These are phyloP conservation scores for Peribolospora baueri DNA, from an alignment of 768 basidiomycete genomes.

Conservation along the genomic window DNA sequence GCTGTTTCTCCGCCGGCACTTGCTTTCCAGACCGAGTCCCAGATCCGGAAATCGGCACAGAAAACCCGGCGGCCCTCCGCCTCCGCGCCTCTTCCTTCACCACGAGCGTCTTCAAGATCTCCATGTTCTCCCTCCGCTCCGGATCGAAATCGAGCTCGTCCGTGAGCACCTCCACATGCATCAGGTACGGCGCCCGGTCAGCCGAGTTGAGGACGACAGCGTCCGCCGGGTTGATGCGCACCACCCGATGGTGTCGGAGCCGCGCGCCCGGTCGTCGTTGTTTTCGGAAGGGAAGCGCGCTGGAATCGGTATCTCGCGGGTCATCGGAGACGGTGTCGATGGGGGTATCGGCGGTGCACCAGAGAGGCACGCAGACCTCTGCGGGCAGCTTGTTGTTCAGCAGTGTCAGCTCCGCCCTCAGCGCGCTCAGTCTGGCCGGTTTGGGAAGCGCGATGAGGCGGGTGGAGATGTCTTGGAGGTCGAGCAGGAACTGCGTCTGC, in stretches of 20 bases:
- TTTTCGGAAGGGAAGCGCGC: not conserved
- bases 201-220: slow-evolving; percentile 95
- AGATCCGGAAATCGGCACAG: too few species aligned
- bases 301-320: not conserved
- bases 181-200: slow-evolving; percentile 76
- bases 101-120: slow-evolving; percentile 37
- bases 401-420: slow-evolving; percentile 80
- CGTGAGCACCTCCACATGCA: slow-evolving; percentile 70
- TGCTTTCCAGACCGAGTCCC: slow-evolving; percentile 5
- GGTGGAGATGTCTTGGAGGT: slow-evolving; percentile 79
- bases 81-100: slow-evolving; percentile 16
- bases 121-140: slow-evolving; percentile 52
- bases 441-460: slow-evolving; percentile 73
- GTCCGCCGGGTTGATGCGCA: slow-evolving; percentile 91
- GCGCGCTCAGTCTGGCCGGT: slow-evolving; percentile 82
- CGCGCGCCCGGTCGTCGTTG: slow-evolving; percentile 23
- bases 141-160: slow-evolving; percentile 88
- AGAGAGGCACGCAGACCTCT: slow-evolving; percentile 35
- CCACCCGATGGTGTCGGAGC: slow-evolving; percentile 72
- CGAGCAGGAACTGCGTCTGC: slow-evolving; percentile 20
- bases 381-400: slow-evolving; percentile 90
- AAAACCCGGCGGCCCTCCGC: not conserved
- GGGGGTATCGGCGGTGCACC: slow-evolving; percentile 3
- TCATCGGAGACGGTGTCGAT: not conserved
- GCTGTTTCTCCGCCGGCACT: slow-evolving; percentile 12